Base-by-base conservation (phyloP, 2,329 filamentous ascomycete species). In the Akanthomyces dipterigenus region DNA sequence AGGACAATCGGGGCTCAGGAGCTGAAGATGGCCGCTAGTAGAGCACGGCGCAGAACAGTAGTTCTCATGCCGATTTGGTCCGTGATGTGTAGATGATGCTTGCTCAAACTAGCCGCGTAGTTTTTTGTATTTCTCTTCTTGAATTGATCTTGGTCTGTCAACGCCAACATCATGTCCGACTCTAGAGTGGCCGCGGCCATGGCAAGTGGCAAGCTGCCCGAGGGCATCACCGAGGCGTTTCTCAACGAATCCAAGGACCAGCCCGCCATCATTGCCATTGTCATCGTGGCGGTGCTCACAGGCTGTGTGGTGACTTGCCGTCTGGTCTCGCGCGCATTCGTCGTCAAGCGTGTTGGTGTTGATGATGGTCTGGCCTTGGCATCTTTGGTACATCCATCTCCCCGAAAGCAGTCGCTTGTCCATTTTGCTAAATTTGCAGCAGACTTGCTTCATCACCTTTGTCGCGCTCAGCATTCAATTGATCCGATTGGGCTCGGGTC, bases 401-500 rank as follows among this genome's bases (percentile, higher is more conserved):
- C 22, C 12, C 36, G 28, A n/a, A 12, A 12, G 11, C 26, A 20
- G 16, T 18, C 11, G n/a, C 38, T 18, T 9, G 16, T 18, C 8
- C 0, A n/a, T 38, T 43, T 22, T 34, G 62, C 65, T 67, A 3
- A 3, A 34, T 6, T 34, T 7, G 8, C 5, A 8, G 9, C 55
- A 76, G 72, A 62, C 72, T 14, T 67, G 72, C 20, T 72, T 78
- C 45, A 74, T 80, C 16, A 65, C 72, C 24, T 80, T 81, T 49
- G 74, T 77, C 26, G 75, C 70, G 4, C 67, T 82, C 11, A 71
- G 70, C 65, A 72, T 49, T 81, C 48, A 64, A 73, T 34, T 82
- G 49, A 82, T 82, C 65, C 64, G 75, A 3, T 65, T 81, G 14
- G 80, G 80, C 24, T 80, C 78, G 3, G 80, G 80, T 11, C 70